phyloP scores from a whole-genome alignment of 2,329 filamentous ascomycete genomes.

The Pyricularia pennisetigena region DNA sequence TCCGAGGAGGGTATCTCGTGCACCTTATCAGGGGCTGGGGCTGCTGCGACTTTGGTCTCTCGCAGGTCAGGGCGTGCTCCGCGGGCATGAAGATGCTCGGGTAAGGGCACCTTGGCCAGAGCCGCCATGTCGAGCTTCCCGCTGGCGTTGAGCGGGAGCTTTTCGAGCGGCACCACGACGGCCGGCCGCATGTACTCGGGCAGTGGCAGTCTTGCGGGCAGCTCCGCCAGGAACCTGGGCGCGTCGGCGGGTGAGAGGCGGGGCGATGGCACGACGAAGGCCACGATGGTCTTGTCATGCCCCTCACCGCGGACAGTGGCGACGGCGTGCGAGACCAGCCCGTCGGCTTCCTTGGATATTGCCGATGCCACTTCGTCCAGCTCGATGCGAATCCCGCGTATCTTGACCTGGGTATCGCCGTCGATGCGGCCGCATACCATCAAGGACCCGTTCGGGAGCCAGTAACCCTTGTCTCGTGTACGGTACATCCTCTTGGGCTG shows the following conservation, averaged over 20 bases:
- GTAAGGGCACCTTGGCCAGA: neutral
- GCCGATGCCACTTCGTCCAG: too few relatives aligned
- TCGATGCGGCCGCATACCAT: too few relatives aligned
- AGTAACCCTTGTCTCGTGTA: too few relatives aligned
- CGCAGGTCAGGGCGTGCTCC: neutral
- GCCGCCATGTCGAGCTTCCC: neutral
- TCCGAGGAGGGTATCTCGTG: neutral
- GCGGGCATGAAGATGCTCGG: neutral
- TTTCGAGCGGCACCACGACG: neutral
- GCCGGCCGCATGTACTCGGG: constrained; percentile 21
- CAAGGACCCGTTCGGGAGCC: too few relatives aligned
- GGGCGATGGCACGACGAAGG: neutral
- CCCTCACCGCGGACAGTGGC: neutral
- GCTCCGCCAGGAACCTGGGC: neutral
- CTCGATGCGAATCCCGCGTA: too few relatives aligned
- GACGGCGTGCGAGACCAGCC: neutral
- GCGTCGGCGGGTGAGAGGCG: neutral
- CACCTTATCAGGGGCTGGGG: neutral
- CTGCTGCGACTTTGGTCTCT: too few relatives aligned
- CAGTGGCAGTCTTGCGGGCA: constrained; percentile 6
- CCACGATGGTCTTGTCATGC: neutral
- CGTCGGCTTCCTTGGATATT: neutral
- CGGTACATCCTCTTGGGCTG: too few relatives aligned
- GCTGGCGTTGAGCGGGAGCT: neutral
- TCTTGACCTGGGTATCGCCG: too few relatives aligned